These are phyloP conservation scores for Inga oerstediana DNA, from an alignment of 306 rosid species.

Conservation along the genomic window DNA sequence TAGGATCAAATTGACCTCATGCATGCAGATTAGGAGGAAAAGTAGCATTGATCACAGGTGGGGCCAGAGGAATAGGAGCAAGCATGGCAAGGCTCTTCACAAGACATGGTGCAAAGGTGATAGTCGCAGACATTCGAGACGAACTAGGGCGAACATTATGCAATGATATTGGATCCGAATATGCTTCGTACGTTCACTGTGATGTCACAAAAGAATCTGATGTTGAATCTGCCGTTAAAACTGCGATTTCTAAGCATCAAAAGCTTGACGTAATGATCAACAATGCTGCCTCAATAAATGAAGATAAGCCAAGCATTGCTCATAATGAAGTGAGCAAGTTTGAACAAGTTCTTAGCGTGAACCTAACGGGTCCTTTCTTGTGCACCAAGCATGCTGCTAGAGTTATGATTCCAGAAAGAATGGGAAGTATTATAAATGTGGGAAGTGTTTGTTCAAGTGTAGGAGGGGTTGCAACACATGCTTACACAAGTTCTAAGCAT, in stretches of 20 bases:
- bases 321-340: conserved; percentile 25
- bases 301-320: conserved; percentile 30
- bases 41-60: conserved; percentile 5
- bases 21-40: neutral
- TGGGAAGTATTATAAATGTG: too few relatives aligned
- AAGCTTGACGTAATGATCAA: conserved; percentile 60
- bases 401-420: too few relatives aligned
- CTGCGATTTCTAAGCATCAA: conserved; percentile 29
- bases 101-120: conserved; percentile 45
- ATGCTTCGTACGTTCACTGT: conserved; percentile 23
- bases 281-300: conserved; percentile 34
- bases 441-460: too few relatives aligned
- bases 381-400: too few relatives aligned
- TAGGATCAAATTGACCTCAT: too few relatives aligned
- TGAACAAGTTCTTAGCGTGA: conserved; percentile 10
- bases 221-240: conserved; percentile 18
- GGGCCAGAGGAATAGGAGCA: conserved; percentile 39
- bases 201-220: conserved; percentile 43
- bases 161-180: neutral
- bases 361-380: conserved; percentile 27
- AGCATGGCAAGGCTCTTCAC: conserved; percentile 36
- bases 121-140: conserved; percentile 35
- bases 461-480: too few relatives aligned
- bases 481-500: too few relatives aligned
- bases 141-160: conserved; percentile 14